Evolutionary conservation across 441 rosid genomes (phyloP).

Genomic region (Sinapis alba): DNA sequence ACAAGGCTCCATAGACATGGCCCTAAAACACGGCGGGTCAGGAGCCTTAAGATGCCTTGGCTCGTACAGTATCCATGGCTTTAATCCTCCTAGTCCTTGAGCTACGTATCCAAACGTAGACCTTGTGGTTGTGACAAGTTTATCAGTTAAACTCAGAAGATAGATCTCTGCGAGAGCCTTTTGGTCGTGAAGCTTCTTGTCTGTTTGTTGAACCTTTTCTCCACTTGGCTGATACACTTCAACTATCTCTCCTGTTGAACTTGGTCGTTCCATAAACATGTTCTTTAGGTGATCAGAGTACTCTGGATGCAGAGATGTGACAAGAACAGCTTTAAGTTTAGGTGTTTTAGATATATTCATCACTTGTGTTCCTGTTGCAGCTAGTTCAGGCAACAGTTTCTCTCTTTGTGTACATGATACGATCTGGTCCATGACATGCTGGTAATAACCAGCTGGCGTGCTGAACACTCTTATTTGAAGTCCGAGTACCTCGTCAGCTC

Average conservation of each 20-base stretch:
- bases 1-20: conserved; percentile 74
- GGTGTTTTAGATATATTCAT: conserved; percentile 17
- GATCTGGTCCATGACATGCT: conserved; percentile 45
- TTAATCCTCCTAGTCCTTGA: conserved; percentile 71
- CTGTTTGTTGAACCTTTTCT: conserved; percentile 58
- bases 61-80: conserved; percentile 66
- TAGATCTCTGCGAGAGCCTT: conserved; percentile 78
- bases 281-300: conserved; percentile 50
- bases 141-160: conserved; percentile 61
- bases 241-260: conserved; percentile 53
- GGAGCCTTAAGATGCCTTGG: conserved; percentile 47
- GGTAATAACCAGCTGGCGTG: conserved; percentile 44
- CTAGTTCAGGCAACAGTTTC: conserved; percentile 30
- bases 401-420: conserved; percentile 26
- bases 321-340: conserved; percentile 52
- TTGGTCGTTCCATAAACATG: conserved; percentile 53
- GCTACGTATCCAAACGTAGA: conserved; percentile 85
- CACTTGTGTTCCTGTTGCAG: conserved; percentile 9
- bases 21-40: conserved; percentile 55
- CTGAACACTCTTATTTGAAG: conserved; percentile 65
- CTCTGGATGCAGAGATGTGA: conserved; percentile 56
- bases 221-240: conserved; percentile 77
- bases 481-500: conserved; percentile 63
- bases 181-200: conserved; percentile 55
- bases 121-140: conserved; percentile 64